Evolutionary conservation across 352 stramenopile species (phyloP).

Genomic region (Phytophthora hibernalis): DNA sequence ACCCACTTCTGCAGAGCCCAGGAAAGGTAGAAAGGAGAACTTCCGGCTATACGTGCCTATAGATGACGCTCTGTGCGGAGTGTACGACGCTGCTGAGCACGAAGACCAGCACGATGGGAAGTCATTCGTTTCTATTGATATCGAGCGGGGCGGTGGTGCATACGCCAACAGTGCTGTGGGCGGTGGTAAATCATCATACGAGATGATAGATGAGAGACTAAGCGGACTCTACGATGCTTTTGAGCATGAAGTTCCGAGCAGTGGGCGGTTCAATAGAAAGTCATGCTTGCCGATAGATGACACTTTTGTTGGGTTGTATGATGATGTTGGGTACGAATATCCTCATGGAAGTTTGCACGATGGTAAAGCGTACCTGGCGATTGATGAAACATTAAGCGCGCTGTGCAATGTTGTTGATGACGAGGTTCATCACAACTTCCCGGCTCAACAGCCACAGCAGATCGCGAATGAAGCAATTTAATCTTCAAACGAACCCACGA

Average conservation of each 20-base stretch:
- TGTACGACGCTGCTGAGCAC: slow-evolving; percentile 4
- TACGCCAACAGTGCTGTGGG: not conserved
- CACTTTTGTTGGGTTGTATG: not conserved
- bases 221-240: slow-evolving; percentile 2
- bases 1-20: not conserved
- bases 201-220: not conserved
- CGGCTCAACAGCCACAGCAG: not conserved
- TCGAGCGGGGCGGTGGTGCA: too few relatives aligned
- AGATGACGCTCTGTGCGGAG: not conserved
- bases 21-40: slow-evolving; percentile 4
- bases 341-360: not conserved
- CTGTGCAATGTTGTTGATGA: not conserved
- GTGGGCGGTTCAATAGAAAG: not conserved
- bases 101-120: not conserved
- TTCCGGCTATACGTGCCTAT: not conserved
- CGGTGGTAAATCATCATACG: not conserved
- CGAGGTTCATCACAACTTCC: not conserved
- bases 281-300: not conserved
- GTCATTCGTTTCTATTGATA: not conserved
- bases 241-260: not conserved
- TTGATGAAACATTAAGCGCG: not conserved
- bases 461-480: not conserved
- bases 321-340: not conserved
- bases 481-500: not conserved
- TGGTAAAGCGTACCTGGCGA: not conserved